Evolutionary conservation across 257 asterid genomes (phyloP).

Genomic region (Capsicum pubescens): DNA sequence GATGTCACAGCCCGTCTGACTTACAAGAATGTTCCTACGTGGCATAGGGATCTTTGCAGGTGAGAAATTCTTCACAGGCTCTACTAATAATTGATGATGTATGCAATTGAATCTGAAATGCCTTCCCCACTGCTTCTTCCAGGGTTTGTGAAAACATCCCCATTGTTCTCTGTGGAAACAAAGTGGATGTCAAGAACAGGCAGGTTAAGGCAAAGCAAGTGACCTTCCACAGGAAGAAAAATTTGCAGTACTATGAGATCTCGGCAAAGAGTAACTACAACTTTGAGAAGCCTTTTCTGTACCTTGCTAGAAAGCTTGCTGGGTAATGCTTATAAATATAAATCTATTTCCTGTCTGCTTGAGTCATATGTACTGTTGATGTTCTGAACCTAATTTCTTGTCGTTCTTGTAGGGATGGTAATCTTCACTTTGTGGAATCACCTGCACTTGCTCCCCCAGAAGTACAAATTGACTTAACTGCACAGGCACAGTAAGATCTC

Average conservation of each 20-base stretch:
- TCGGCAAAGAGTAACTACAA: conserved; percentile 87
- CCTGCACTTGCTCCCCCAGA: conserved; percentile 80
- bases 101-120: conserved; percentile 15
- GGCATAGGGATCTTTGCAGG: conserved; percentile 92
- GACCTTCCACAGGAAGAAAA: conserved; percentile 75
- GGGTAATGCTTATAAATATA: conserved; percentile 46
- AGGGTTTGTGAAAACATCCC: conserved; percentile 81
- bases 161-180: conserved; percentile 75
- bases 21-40: conserved; percentile 82
- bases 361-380: neutral
- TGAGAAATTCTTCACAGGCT: conserved; percentile 32
- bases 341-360: neutral
- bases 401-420: conserved; percentile 49
- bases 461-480: conserved; percentile 63
- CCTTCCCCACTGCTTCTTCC: neutral
- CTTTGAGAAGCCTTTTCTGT: conserved; percentile 80
- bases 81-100: neutral
- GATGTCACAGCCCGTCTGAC: conserved; percentile 84
- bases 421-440: conserved; percentile 71
- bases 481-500: conserved; percentile 54
- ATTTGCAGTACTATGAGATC: conserved; percentile 72
- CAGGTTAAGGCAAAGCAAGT: conserved; percentile 84
- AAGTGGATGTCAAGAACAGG: conserved; percentile 81
- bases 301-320: conserved; percentile 75
- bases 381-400: neutral